phyloP scores from a whole-genome alignment of 371 early-diverging fungal genomes.

The Apophysomyces sp. region DNA sequence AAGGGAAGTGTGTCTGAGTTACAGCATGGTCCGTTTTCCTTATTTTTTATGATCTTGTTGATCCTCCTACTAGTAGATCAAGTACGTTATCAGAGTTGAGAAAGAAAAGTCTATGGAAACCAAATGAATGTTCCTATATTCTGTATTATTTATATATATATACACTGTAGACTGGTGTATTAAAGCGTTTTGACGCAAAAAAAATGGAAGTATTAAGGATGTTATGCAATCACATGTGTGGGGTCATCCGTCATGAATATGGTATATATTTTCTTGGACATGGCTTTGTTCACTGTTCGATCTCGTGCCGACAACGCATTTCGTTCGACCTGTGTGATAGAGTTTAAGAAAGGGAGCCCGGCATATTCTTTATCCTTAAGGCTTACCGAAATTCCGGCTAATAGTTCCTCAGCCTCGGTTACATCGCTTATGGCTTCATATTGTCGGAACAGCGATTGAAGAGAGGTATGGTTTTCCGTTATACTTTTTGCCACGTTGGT shows the following conservation, averaged over 20 bases:
- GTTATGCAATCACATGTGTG: conserved; percentile 27
- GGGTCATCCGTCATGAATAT: conserved; percentile 57
- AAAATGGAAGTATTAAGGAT: neutral
- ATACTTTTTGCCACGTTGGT: conserved; percentile 58
- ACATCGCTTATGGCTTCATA: conserved; percentile 34
- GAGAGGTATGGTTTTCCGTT: conserved; percentile 50
- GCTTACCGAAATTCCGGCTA: conserved; percentile 56
- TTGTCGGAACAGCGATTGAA: conserved; percentile 51
- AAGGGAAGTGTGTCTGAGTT: no score
- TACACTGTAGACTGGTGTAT: no score
- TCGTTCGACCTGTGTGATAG: conserved; percentile 24
- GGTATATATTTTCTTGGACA: conserved; percentile 56
- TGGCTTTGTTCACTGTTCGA: conserved; percentile 39
- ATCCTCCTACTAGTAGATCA: no score
- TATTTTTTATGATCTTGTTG: no score
- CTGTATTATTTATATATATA: no score
- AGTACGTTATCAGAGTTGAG: no score
- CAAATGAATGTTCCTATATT: no score
- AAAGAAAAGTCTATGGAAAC: no score
- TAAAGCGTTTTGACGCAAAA: no score
- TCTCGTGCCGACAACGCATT: conserved; percentile 27
- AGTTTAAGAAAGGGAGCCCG: neutral
- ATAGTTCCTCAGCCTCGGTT: conserved; percentile 28
- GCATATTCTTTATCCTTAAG: neutral
- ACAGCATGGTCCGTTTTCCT: no score